Base-by-base conservation (phyloP, 495 filamentous ascomycete species). In the Oidiodendron maius region DNA sequence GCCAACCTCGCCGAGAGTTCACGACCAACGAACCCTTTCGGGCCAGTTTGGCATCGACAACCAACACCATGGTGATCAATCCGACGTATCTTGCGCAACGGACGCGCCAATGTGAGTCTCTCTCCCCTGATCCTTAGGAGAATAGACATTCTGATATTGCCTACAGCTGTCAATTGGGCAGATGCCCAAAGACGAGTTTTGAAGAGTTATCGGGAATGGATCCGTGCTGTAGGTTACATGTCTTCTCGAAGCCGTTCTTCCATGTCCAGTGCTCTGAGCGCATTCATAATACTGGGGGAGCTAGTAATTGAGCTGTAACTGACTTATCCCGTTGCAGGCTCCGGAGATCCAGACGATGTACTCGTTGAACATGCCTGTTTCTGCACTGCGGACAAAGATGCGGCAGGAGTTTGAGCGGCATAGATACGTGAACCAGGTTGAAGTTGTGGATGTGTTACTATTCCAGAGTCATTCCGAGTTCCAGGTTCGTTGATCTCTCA, bases 291-390 rank as follows among this genome's bases (percentile, higher is more conserved):
- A 12, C 26, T 30, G 26, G 26, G 5, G 12, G 26, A 30, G 26
- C 26, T 12, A 5, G 5, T 5, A 5, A 5, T 12, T 30, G 26
- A 30, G 12, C 12, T 30, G 26, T 30, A 30, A 17, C 41, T 44
- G 20, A 44, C 24, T 22, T 28, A 11, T 5, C 3, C 22, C 6
- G 15, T 8, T 15, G 44, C 63, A 98, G 93, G 90, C 89, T 44
- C 91, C 93, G 26, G 91, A 96, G 64, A 88, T 97, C 61, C 91
- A 96, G 64, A 83, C 81, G 47, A 95, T 95, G 87, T 98, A 98
- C 77, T 83, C 83, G 34, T 73, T 98, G 61, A 86, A 84, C 64
- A 78, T 91, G 59, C 91, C 93, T 44, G 83, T 96, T 15, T 86
- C 93, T 35, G 75, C 77, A 46, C 83, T 97, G 64, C 88, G 93